Percentiles rank a stretch among this genome's conserved stretches.
These are phyloP conservation scores for Backusella liffmaniae DNA, from an alignment of 192 early-diverging fungal genomes.

Conservation along the genomic window DNA sequence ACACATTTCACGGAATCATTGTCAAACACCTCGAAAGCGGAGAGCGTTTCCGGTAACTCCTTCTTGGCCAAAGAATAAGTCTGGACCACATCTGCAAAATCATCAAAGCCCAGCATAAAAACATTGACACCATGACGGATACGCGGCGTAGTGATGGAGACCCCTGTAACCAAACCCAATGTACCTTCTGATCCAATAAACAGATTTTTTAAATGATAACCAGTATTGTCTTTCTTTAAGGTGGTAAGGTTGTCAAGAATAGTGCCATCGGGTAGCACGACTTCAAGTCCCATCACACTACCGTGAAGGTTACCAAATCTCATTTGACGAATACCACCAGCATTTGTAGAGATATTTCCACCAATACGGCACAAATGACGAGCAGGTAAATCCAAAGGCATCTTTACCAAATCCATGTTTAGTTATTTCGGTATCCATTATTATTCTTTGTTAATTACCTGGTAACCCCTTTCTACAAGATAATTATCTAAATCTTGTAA, in stretches of 20 bases:
- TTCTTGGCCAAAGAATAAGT: conserved; percentile 71
- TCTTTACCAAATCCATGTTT: conserved; percentile 19
- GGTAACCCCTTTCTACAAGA: conserved; percentile 74
- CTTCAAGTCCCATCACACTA: conserved; percentile 88
- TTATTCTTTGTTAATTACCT: conserved; percentile 46
- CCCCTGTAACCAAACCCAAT: conserved; percentile 86
- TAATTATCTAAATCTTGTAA: conserved; percentile 87
- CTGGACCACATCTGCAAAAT: conserved; percentile 72
- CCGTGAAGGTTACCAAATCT: conserved; percentile 94
- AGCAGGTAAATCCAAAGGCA: conserved; percentile 91
- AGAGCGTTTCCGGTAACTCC: conserved; percentile 83
- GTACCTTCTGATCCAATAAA: conserved; percentile 97
- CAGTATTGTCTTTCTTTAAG: conserved; percentile 95
- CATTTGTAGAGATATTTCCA: conserved; percentile 96
- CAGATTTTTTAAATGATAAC: conserved; percentile 92
- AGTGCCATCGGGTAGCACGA: conserved; percentile 86
- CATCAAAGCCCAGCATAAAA: conserved; percentile 69
- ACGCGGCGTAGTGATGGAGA: conserved; percentile 79
- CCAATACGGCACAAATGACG: conserved; percentile 92
- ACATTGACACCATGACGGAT: conserved; percentile 52
- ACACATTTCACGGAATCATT: conserved; percentile 65
- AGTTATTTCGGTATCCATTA: not conserved
- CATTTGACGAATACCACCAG: conserved; percentile 79
- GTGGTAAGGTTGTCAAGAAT: conserved; percentile 76
- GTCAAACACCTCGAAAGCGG: conserved; percentile 98